Percentiles rank a stretch among this genome's conserved stretches.
Conservation (phyloP, 73 alveolate species). For the Paramecium primaurelia region DNA sequence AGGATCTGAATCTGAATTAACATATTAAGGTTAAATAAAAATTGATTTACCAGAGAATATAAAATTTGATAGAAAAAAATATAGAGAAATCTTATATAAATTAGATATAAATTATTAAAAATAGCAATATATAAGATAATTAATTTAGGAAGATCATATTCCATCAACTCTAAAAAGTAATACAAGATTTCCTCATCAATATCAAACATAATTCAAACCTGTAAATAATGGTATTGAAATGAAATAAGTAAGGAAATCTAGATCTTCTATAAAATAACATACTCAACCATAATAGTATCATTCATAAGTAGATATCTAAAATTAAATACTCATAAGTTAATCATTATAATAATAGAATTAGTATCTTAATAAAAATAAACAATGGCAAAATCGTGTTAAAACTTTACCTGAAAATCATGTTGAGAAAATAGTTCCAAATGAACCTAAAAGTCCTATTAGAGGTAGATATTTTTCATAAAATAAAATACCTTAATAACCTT, state of each 20-base stretch:
- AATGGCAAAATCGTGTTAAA: not conserved
- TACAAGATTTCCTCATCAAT: not conserved
- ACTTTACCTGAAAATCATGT: not conserved
- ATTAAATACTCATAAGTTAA: not conserved
- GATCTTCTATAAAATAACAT: not conserved
- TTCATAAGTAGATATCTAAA: not conserved
- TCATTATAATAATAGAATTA: not conserved
- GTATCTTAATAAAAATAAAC: not conserved
- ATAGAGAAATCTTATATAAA: not conserved
- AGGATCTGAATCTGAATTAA: constrained; percentile 30
- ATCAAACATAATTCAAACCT: not conserved
- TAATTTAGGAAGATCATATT: not conserved
- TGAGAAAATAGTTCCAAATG: not conserved
- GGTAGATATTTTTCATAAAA: not conserved
- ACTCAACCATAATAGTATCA: not conserved
- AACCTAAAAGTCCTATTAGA: not conserved
- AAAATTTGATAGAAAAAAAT: constrained; percentile 4
- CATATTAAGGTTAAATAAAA: not conserved
- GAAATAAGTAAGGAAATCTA: not conserved
- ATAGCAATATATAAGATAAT: not conserved
- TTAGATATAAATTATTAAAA: not conserved
- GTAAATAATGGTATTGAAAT: not conserved
- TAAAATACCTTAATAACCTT: not conserved
- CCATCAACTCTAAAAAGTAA: not conserved
- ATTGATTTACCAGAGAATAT: not conserved